Base-by-base conservation (phyloP, 345 rosid genomes). In the Arabidopsis suecica region DNA sequence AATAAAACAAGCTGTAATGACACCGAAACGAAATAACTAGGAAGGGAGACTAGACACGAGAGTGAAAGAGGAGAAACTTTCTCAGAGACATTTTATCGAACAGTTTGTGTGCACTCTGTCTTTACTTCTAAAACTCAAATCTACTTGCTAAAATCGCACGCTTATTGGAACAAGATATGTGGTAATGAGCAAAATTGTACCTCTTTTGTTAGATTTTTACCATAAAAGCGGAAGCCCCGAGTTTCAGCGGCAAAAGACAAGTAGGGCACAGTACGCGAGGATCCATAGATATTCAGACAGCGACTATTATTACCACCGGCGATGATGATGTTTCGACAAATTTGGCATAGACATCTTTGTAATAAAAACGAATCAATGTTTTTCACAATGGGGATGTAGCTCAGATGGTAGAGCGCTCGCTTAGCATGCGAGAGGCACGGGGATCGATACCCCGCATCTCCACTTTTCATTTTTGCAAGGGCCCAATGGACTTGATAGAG, bases 391-490 rank as follows among this genome's bases (percentile, higher is more conserved):
- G 88, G 90, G 90, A 83, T 85, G 89, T 86, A 86, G 91, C 91
- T 93, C 93, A 90, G 89, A 85, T 90, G 96, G 91, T 88, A 88
- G 91, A 88, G 90, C 88, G 88, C 92, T 88, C 86, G 91, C 89
- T 88, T 89, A 86, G 89, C 92, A 92, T 86, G 90, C 87, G 88
- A 90, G 98, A 87, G 93, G 88, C 72, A 85, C 88, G 80, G 89
- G 93, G 88, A 84, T 87, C 88, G 91, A 88, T 90, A 84, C 88
- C 88, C 87, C 87, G 83, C 93, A 84, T 91, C 89, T 87, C 90
- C 96, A 88, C 0, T n/a, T 64, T 4, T 61, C 2, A 0, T 12
- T 61, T 22, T 49, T 13, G 18, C 16, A 20, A n/a, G 41, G 13
- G 0, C 68, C 68, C 54, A 44, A 10, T 65, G 69, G 58, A 51